These are phyloP conservation scores for Mrakia frigida DNA, from an alignment of 768 basidiomycete genomes.

Conservation along the genomic window DNA sequence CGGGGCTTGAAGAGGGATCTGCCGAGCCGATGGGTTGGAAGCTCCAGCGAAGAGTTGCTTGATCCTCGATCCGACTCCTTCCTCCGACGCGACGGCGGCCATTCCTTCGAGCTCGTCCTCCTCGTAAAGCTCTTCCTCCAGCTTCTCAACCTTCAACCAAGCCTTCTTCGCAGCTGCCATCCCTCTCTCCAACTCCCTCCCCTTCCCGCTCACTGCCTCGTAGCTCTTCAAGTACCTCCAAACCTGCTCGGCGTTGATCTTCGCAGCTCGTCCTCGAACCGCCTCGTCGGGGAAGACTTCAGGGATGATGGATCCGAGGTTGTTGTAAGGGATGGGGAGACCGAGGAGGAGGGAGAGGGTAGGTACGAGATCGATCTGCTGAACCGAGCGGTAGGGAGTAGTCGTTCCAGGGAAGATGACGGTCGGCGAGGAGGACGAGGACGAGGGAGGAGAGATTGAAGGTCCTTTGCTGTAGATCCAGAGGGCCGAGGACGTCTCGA, in stretches of 20 bases:
- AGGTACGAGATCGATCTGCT: conserved; percentile 91
- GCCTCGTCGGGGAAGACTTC: conserved; percentile 61
- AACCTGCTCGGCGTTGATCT: conserved; percentile 69
- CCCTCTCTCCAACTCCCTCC: conserved; percentile 64
- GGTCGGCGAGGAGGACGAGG: conserved; percentile 40
- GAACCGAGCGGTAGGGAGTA: conserved; percentile 57
- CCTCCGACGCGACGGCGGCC: not conserved
- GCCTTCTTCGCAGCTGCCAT: conserved; percentile 55
- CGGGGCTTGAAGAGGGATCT: conserved; percentile 7
- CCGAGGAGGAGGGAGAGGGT: conserved; percentile 84
- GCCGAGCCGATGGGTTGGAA: not conserved
- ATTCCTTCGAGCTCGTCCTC: conserved; percentile 5
- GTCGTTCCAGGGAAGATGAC: conserved; percentile 39
- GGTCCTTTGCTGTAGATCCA: conserved; percentile 88
- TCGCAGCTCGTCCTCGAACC: conserved; percentile 58
- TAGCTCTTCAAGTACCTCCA: conserved; percentile 71
- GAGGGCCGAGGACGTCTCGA: conserved; percentile 77
- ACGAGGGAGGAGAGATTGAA: conserved; percentile 33
- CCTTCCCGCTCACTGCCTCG: conserved; percentile 57
- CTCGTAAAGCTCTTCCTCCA: conserved; percentile 20
- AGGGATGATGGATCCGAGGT: conserved; percentile 84
- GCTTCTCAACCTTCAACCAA: conserved; percentile 46
- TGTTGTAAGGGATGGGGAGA: conserved; percentile 90
- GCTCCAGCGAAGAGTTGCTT: conserved; percentile 8
- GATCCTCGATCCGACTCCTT: conserved; percentile 18